phyloP scores from a whole-genome alignment of 2,329 filamentous ascomycete genomes.

The Pseudogymnoascus sp. region DNA sequence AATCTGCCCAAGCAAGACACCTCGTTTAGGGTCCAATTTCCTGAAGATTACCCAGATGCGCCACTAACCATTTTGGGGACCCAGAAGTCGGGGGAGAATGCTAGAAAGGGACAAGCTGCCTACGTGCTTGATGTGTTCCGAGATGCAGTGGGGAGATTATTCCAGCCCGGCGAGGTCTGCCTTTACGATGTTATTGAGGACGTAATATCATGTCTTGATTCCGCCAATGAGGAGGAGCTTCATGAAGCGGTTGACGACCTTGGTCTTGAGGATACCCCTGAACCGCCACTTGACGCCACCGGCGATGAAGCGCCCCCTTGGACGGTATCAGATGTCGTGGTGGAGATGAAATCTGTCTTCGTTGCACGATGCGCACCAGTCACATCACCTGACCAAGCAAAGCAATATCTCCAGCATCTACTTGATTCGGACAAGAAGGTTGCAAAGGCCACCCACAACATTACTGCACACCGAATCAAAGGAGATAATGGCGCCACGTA shows the following conservation, averaged over 20 bases:
- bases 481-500: constrained; percentile 46
- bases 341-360: constrained; percentile 83
- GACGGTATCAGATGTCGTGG: constrained; percentile 63
- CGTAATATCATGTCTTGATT: constrained; percentile 33
- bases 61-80: constrained; percentile 69
- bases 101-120: constrained; percentile 62
- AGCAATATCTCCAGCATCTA: constrained; percentile 62
- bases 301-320: constrained; percentile 42
- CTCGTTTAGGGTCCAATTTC: constrained; percentile 59
- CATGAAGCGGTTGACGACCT: constrained; percentile 10
- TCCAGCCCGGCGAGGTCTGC: constrained; percentile 67
- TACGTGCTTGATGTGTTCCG: constrained; percentile 61
- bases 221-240: constrained; percentile 19
- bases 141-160: constrained; percentile 58
- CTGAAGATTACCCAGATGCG: constrained; percentile 62
- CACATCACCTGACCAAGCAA: constrained; percentile 60
- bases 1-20: constrained; percentile 51
- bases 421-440: constrained; percentile 76
- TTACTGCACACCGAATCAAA: constrained; percentile 83
- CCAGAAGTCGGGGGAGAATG: constrained; percentile 62
- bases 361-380: constrained; percentile 68
- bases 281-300: constrained; percentile 16
- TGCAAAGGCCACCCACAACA: constrained; percentile 86
- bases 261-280: not conserved
- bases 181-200: constrained; percentile 88